A percentile compares a stretch with the other conserved stretches of the same genome.
phyloP scores from a whole-genome alignment of 2,329 filamentous ascomycete species.

The Boeremia exigua region DNA sequence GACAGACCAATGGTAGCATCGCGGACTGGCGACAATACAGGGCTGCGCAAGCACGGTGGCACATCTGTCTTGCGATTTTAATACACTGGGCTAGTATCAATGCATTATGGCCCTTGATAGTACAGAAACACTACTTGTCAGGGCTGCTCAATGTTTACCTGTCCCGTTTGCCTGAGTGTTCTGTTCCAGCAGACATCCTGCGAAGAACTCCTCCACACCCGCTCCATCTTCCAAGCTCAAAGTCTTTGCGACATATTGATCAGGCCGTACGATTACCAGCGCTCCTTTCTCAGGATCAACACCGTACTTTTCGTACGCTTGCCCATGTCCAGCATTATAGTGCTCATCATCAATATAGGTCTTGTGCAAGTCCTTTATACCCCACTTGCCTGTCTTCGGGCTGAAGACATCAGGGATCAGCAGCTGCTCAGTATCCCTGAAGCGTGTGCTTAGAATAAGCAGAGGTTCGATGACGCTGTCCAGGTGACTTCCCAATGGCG shows the following conservation, averaged over 20 bases:
- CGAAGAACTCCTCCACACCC: slow-evolving; percentile 22
- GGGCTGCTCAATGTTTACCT: neutral
- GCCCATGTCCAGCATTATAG: slow-evolving; percentile 63
- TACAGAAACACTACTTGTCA: too few relatives aligned
- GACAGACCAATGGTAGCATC: too few relatives aligned
- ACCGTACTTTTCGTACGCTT: slow-evolving; percentile 64
- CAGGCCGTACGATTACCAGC: slow-evolving; percentile 63
- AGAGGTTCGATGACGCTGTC: slow-evolving; percentile 65
- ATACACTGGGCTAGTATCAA: too few relatives aligned
- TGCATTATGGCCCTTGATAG: too few relatives aligned
- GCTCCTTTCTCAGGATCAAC: slow-evolving; percentile 49
- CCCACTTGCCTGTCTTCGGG: slow-evolving; percentile 62
- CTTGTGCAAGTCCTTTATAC: slow-evolving; percentile 65
- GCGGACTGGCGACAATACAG: too few relatives aligned
- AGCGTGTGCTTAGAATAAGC: slow-evolving; percentile 59
- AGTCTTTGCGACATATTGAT: slow-evolving; percentile 58
- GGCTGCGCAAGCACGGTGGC: too few relatives aligned
- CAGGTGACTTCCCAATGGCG: slow-evolving; percentile 50
- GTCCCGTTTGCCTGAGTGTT: neutral
- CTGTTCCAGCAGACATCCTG: slow-evolving; percentile 15
- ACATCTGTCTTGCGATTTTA: too few relatives aligned
- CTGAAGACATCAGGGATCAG: slow-evolving; percentile 64
- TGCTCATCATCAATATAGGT: slow-evolving; percentile 64
- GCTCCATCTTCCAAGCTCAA: slow-evolving; percentile 16
- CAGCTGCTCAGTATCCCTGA: slow-evolving; percentile 57